phyloP scores from a whole-genome alignment of 2,329 filamentous ascomycete genomes.

The Nakataea oryzae region DNA sequence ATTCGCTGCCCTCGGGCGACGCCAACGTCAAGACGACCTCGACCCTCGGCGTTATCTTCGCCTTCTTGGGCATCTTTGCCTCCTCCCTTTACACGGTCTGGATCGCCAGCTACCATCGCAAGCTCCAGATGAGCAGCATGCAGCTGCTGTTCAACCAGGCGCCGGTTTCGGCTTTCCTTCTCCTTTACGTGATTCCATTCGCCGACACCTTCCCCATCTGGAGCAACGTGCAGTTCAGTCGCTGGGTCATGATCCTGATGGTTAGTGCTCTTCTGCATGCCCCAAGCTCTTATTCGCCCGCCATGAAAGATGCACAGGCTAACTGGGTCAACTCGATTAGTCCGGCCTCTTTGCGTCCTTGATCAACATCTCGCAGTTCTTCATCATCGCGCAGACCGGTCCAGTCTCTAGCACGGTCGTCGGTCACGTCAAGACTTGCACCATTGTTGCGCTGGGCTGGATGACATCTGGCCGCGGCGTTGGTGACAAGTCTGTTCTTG shows the following conservation, averaged over 20 bases:
- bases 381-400: slow-evolving; percentile 50
- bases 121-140: slow-evolving; percentile 56
- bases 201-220: slow-evolving; percentile 52
- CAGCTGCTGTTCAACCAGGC: slow-evolving; percentile 61
- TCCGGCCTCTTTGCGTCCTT: slow-evolving; percentile 53
- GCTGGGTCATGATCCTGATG: slow-evolving; percentile 49
- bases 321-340: slow-evolving; percentile 21
- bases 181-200: slow-evolving; percentile 57
- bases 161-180: slow-evolving; percentile 48
- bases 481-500: slow-evolving; percentile 42
- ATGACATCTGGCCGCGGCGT: slow-evolving; percentile 42
- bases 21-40: slow-evolving; percentile 43
- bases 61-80: slow-evolving; percentile 52
- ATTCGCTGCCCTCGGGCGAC: slow-evolving; percentile 41
- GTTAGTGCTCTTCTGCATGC: slow-evolving; percentile 19
- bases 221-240: slow-evolving; percentile 34
- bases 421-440: slow-evolving; percentile 55
- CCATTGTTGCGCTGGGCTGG: slow-evolving; percentile 56
- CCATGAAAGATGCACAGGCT: slow-evolving; percentile 7
- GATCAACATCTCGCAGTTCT: slow-evolving; percentile 56
- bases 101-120: slow-evolving; percentile 56
- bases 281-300: not conserved
- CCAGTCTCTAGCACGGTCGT: slow-evolving; percentile 57
- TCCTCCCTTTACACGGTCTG: slow-evolving; percentile 60
- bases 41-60: slow-evolving; percentile 50